Conservation (phyloP, 2,329 filamentous ascomycete genomes). For the Trichoderma sp. region DNA sequence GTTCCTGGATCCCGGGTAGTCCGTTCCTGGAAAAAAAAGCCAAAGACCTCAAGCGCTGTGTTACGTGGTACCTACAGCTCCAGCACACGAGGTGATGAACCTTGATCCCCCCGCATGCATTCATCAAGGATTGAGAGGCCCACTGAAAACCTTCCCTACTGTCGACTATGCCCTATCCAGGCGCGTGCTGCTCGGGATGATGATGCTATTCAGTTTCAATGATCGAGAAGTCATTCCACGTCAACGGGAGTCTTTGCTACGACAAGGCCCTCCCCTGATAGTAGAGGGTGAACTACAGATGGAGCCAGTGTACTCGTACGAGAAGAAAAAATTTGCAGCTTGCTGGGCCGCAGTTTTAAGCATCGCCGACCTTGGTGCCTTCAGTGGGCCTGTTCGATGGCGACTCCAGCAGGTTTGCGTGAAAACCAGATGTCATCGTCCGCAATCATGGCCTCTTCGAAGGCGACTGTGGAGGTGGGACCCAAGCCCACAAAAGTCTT, state of each 20-base stretch:
- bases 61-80: background rate
- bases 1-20: constrained; percentile 18
- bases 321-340: background rate
- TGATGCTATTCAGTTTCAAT: background rate
- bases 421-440: background rate
- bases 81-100: background rate
- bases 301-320: background rate
- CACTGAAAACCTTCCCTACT: background rate
- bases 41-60: background rate
- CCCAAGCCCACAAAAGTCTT: background rate
- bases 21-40: constrained; percentile 1
- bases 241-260: background rate
- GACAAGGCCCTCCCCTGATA: background rate
- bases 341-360: background rate
- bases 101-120: constrained; percentile 6
- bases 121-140: constrained; percentile 10
- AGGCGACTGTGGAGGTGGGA: constrained; percentile 14
- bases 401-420: background rate
- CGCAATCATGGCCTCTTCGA: constrained; percentile 1
- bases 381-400: constrained; percentile 1
- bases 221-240: background rate
- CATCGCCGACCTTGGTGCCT: constrained; percentile 1
- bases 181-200: background rate
- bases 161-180: constrained; percentile 10
- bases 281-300: background rate